Conservation (phyloP, 116 monocot genomes). For the Iris pallida region DNA sequence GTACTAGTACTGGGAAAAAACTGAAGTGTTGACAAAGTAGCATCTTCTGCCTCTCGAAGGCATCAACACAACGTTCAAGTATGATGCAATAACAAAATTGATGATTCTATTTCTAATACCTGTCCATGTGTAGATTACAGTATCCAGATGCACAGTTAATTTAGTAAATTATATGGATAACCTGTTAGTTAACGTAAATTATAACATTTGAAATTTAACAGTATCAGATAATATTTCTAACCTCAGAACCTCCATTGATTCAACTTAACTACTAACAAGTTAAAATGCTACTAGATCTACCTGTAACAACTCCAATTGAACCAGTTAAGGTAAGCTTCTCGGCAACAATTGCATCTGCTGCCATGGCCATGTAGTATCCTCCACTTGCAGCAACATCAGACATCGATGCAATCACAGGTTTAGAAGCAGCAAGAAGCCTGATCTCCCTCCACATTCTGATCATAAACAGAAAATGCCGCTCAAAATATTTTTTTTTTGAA, state of each 20-base stretch:
- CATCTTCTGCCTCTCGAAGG: too few species aligned
- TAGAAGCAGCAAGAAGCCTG: slow-evolving; percentile 77
- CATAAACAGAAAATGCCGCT: slow-evolving; percentile 1
- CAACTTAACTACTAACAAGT: slow-evolving; percentile 1
- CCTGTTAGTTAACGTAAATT: too few species aligned
- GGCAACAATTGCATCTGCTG: slow-evolving; percentile 67
- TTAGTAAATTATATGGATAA: too few species aligned
- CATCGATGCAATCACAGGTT: slow-evolving; percentile 96
- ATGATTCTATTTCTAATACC: too few species aligned
- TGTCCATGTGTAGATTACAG: too few species aligned
- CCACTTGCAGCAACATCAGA: slow-evolving; percentile 98
- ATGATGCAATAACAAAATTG: too few species aligned
- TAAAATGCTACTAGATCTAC: slow-evolving; percentile 15
- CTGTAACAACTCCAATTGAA: slow-evolving; percentile 94
- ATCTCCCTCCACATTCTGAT: slow-evolving; percentile 96
- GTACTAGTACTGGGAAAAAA: too few species aligned
- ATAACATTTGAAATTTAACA: too few species aligned
- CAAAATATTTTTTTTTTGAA: not conserved
- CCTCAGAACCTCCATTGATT: slow-evolving; percentile 3
- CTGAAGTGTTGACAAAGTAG: too few species aligned
- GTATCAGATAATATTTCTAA: not conserved
- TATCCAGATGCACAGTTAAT: too few species aligned
- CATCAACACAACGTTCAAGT: too few species aligned
- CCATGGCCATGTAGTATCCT: slow-evolving; percentile 99
- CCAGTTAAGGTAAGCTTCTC: slow-evolving; percentile 95